A percentile compares a stretch with the other conserved stretches of the same genome.
These are phyloP conservation scores for Paramarasmius palmivorus DNA, from an alignment of 1,284 basidiomycete species.

Conservation along the genomic window DNA sequence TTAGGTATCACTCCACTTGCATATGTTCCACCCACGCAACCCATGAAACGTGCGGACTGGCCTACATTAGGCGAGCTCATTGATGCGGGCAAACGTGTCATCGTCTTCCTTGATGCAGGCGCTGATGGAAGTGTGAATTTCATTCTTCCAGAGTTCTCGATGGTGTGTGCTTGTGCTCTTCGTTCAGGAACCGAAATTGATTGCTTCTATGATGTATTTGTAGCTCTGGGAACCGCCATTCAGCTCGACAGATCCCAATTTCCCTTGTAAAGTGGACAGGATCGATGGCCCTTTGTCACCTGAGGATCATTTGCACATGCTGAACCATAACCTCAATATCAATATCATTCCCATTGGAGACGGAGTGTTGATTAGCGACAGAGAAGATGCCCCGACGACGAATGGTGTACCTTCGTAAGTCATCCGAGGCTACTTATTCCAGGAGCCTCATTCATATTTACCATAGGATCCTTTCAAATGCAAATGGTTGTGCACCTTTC, in stretches of 20 bases:
- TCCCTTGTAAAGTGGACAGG: conserved; percentile 74
- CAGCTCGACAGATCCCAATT: conserved; percentile 57
- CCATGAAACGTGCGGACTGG: conserved; percentile 60
- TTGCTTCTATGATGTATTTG: background rate
- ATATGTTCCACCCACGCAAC: conserved; percentile 59
- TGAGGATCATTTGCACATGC: conserved; percentile 53
- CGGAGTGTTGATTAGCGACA: conserved; percentile 35
- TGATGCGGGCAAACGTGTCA: conserved; percentile 62
- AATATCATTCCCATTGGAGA: conserved; percentile 30
- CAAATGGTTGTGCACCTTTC: conserved; percentile 36
- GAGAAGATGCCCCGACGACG: conserved; percentile 30
- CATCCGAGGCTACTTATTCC: background rate
- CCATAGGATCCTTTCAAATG: conserved; percentile 36
- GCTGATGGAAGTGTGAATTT: conserved; percentile 45
- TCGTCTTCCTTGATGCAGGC: conserved; percentile 70
- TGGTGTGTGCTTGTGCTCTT: conserved; percentile 37
- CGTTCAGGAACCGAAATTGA: conserved; percentile 1
- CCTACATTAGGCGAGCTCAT: conserved; percentile 75
- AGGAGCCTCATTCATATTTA: background rate
- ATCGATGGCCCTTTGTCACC: conserved; percentile 46
- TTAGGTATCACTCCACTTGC: conserved; percentile 57
- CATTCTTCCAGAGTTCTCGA: conserved; percentile 66
- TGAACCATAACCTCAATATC: conserved; percentile 56
- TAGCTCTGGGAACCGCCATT: conserved; percentile 80
- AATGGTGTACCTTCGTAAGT: conserved; percentile 37